A percentile compares a stretch with the other conserved stretches of the same genome.
Evolutionary conservation across 768 basidiomycete species (phyloP).

Genomic region (Lactarius deliciosus): DNA sequence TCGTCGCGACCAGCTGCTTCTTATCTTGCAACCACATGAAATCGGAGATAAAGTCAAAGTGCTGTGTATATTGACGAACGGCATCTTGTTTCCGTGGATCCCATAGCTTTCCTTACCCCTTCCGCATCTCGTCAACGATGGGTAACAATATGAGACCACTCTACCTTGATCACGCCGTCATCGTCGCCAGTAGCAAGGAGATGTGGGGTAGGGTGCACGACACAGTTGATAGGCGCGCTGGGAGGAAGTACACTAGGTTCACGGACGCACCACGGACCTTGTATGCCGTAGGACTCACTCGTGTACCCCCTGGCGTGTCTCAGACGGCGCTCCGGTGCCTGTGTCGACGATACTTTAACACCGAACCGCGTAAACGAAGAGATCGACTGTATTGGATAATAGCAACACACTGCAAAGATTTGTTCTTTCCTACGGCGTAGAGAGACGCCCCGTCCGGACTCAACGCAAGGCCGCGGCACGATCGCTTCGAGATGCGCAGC

Average conservation of each 20-base stretch:
- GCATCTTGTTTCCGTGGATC: conserved; percentile 71
- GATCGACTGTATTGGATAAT: conserved; percentile 14
- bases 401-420: conserved; percentile 68
- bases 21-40: conserved; percentile 76
- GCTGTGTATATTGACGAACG: conserved; percentile 73
- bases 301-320: conserved; percentile 54
- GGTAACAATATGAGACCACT: conserved; percentile 3
- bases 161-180: conserved; percentile 89
- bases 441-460: conserved; percentile 66
- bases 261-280: conserved; percentile 22
- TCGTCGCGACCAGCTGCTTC: conserved; percentile 82
- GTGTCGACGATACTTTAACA: conserved; percentile 66
- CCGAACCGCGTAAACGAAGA: conserved; percentile 10
- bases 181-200: conserved; percentile 88
- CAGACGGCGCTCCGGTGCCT: conserved; percentile 49
- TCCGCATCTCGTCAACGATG: not conserved
- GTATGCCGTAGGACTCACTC: conserved; percentile 51
- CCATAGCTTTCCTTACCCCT: conserved; percentile 68
- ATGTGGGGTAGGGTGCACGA: conserved; percentile 68
- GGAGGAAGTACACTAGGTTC: conserved; percentile 23
- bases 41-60: conserved; percentile 93
- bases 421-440: conserved; percentile 82
- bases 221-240: conserved; percentile 84
- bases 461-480: conserved; percentile 72
- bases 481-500: conserved; percentile 74